These are phyloP conservation scores for Fusarium sp. DNA, from an alignment of 2,329 filamentous ascomycete genomes.

Conservation along the genomic window DNA sequence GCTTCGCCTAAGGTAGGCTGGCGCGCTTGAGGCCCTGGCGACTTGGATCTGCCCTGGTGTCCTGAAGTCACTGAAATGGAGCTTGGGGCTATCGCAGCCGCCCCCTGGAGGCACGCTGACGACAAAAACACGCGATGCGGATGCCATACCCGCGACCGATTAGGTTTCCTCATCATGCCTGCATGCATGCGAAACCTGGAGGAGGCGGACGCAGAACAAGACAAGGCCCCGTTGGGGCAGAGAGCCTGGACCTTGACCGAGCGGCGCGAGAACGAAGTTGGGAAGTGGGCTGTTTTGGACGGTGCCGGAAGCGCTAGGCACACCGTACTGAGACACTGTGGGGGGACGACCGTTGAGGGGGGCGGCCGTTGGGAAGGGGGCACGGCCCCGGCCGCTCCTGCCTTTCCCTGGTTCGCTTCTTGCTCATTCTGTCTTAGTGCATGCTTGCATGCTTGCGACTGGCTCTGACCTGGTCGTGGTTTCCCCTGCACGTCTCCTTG, in stretches of 20 bases:
- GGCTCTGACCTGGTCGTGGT: conserved; percentile 16
- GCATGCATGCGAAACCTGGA: conserved; percentile 45
- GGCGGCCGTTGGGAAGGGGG: conserved; percentile 46
- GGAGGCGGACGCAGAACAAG: conserved; percentile 29
- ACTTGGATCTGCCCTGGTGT: conserved; percentile 7
- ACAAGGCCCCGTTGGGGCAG: conserved; percentile 17
- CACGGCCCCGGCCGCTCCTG: conserved; percentile 45
- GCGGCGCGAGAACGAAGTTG: conserved; percentile 23
- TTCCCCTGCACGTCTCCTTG: conserved; percentile 33
- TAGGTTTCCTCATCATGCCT: conserved; percentile 43
- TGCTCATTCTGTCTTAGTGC: conserved; percentile 33
- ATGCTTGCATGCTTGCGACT: conserved; percentile 22
- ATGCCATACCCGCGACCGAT: conserved; percentile 41
- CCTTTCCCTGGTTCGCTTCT: conserved; percentile 40
- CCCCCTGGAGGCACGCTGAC: conserved; percentile 40
- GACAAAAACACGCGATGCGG: conserved; percentile 46
- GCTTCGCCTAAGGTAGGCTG: conserved; percentile 18
- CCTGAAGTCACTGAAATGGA: conserved; percentile 16
- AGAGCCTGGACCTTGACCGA: conserved; percentile 33
- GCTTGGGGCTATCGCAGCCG: conserved; percentile 25
- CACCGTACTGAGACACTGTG: conserved; percentile 39
- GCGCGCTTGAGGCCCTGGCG: conserved; percentile 14
- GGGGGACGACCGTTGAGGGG: conserved; percentile 42
- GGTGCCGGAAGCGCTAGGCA: conserved; percentile 15
- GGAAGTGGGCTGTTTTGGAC: conserved; percentile 27